phyloP scores from a whole-genome alignment of 2,329 filamentous ascomycete genomes.

The Fusarium ambrosium region DNA sequence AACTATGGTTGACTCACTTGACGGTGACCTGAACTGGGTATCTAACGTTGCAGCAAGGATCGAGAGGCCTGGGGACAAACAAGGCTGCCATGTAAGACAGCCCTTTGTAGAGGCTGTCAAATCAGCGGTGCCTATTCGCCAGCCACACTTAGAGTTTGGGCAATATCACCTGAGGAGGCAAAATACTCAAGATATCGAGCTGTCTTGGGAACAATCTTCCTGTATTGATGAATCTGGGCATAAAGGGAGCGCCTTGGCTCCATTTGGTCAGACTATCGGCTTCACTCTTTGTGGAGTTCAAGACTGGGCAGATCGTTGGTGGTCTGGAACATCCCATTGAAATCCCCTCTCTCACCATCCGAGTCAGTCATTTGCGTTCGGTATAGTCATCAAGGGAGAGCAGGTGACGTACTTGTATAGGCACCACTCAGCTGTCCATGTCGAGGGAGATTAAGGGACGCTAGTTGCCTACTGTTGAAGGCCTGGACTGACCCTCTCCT shows the following conservation, averaged over 20 bases:
- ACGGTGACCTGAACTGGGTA: not conserved
- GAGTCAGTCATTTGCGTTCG: not conserved
- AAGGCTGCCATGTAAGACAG: not conserved
- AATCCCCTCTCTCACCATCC: not conserved
- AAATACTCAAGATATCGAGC: not conserved
- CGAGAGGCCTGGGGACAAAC: not conserved
- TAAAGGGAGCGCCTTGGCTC: not conserved
- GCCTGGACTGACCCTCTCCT: not conserved
- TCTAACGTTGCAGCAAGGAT: not conserved
- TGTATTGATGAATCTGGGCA: not conserved
- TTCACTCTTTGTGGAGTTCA: not conserved
- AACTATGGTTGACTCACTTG: not conserved
- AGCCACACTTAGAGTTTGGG: not conserved
- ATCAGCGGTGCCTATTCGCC: not conserved
- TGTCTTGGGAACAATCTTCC: not conserved
- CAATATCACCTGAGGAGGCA: not conserved
- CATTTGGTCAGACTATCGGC: not conserved
- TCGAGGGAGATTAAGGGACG: not conserved
- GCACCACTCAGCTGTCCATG: not conserved
- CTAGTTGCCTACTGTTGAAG: not conserved
- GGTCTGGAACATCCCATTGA: not conserved
- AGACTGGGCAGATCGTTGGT: not conserved
- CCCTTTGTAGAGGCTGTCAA: not conserved
- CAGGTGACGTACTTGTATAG: not conserved
- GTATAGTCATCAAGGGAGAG: not conserved